Base-by-base conservation (phyloP, 1,139 yeast species). In the Pneumocystis murina region DNA sequence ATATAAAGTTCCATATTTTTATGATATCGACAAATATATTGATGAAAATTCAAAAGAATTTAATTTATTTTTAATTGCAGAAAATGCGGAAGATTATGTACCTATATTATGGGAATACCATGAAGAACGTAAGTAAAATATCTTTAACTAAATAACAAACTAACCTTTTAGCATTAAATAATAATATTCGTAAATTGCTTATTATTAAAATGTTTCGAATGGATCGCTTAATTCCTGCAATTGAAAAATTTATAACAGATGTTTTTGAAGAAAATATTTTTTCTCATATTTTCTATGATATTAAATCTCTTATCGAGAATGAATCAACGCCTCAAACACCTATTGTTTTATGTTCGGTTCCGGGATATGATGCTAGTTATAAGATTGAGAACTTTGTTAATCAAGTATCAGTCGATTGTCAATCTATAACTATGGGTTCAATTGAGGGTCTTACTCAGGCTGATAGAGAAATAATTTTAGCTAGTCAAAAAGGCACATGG, bases 361-460 rank as follows among this genome's bases (percentile, higher is more conserved):
- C 80, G 54, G 89, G 88, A 0, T 79, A 77, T 68, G 96, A 90
- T 73, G 84, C 91, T 1, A 80, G 87, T 0, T 78, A 77, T 64
- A 80, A 78, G 67, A 76, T 89, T 3, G 79, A 78, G 58, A 73
- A 75, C 38, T 68, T 82, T 16, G 82, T 87, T 0, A 67, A 68
- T 3, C 62, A 67, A 20, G 67, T 68, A 3, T 67, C 69, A 0
- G 59, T 63, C 0, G 70, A 72, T 7, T 72, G 83, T 58, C 71
- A 72, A 0, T 74, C 81, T 0, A 79, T 87, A 41, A 83, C 96
- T 0, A 79, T 90, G 82, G 97, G 97, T 0, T 83, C 96, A 0
- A 73, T 73, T 40, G 96, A 89, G 72, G 86, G 89, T 17, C 73
- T 78, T 5, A 79, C 75, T 10, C 74, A 77, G 59, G 94, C 91